Evolutionary conservation across 108 stramenopile species (phyloP).

Genomic region (Stephanodiscus triporus): DNA sequence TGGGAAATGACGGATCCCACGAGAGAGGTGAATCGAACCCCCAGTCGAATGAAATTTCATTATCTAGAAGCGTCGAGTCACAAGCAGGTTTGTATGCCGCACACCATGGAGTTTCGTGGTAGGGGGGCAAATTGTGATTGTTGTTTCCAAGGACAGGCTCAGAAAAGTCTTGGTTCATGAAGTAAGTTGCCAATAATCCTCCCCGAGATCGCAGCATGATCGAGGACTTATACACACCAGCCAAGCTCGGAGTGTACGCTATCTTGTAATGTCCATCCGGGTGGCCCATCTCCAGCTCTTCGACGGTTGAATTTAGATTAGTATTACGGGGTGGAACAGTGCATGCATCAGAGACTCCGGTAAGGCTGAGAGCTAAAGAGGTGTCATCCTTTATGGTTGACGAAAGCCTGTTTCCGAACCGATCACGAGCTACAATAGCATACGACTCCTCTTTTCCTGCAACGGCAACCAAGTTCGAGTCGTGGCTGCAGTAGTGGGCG

Average conservation of each 20-base stretch:
- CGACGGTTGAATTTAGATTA: slow-evolving; percentile 11
- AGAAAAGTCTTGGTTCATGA: slow-evolving; percentile 60
- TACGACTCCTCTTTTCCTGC: slow-evolving; percentile 69
- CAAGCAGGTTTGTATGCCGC: slow-evolving; percentile 38
- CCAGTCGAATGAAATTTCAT: slow-evolving; percentile 65
- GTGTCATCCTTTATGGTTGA: slow-evolving; percentile 13
- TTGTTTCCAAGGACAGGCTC: slow-evolving; percentile 64
- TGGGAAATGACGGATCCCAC: slow-evolving; percentile 55
- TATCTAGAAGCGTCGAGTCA: slow-evolving; percentile 69
- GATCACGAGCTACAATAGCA: slow-evolving; percentile 60
- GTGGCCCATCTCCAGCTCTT: slow-evolving; percentile 36
- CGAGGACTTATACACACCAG: slow-evolving; percentile 61
- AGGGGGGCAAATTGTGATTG: slow-evolving; percentile 38
- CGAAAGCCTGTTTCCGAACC: slow-evolving; percentile 74
- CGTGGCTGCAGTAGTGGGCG: slow-evolving; percentile 55
- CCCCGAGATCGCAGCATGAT: slow-evolving; percentile 58
- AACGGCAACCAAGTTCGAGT: slow-evolving; percentile 47
- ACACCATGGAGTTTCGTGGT: slow-evolving; percentile 55
- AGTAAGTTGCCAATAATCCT: slow-evolving; percentile 79
- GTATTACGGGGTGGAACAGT: slow-evolving; percentile 16
- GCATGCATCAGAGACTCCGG: slow-evolving; percentile 44
- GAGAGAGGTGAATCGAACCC: slow-evolving; percentile 58
- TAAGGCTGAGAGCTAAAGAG: slow-evolving; percentile 28
- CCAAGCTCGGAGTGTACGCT: slow-evolving; percentile 58
- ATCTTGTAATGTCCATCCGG: slow-evolving; percentile 65